Percentiles rank a stretch among this genome's conserved stretches.
Conservation (phyloP, 768 basidiomycete species). For the Trametes cubensis region DNA sequence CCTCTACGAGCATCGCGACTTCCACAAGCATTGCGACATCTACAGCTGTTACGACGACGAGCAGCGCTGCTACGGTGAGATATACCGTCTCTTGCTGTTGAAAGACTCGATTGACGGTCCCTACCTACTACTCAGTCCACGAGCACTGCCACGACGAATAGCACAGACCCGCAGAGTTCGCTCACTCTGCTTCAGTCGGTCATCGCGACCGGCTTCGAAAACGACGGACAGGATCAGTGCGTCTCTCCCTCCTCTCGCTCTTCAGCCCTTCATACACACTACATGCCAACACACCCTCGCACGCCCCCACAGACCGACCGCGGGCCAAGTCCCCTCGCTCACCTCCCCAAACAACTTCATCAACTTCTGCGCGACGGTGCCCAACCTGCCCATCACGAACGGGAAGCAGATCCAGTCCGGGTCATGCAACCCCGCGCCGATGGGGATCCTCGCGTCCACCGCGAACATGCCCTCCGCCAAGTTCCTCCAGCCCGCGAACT, state of each 20-base stretch:
- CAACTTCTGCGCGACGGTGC: constrained; percentile 51
- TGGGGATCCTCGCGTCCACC: constrained; percentile 59
- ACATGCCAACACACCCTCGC: too few relatives aligned
- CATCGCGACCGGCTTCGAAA: constrained; percentile 47
- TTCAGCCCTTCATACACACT: too few relatives aligned
- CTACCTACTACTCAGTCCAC: too few relatives aligned
- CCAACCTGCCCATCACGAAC: constrained; percentile 47
- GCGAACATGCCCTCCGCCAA: constrained; percentile 58
- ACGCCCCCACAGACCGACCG: constrained; percentile 19
- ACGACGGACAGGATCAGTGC: constrained; percentile 47
- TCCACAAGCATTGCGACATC: too few relatives aligned
- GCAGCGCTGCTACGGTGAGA: constrained; percentile 7
- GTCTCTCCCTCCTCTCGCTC: too few relatives aligned
- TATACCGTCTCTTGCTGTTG: neutral
- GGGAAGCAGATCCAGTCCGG: constrained; percentile 45
- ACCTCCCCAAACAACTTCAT: constrained; percentile 69
- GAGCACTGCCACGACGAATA: too few relatives aligned
- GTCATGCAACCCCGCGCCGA: constrained; percentile 64
- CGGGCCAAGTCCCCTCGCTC: constrained; percentile 52
- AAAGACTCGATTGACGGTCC: too few relatives aligned
- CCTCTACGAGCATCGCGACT: too few relatives aligned
- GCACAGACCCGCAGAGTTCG: constrained; percentile 16
- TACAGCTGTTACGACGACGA: constrained; percentile 9
- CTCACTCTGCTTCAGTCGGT: constrained; percentile 47
- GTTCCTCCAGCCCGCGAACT: constrained; percentile 54